Evolutionary conservation across 257 asterid species (phyloP).

Genomic region (Solanum lycopersicoides): DNA sequence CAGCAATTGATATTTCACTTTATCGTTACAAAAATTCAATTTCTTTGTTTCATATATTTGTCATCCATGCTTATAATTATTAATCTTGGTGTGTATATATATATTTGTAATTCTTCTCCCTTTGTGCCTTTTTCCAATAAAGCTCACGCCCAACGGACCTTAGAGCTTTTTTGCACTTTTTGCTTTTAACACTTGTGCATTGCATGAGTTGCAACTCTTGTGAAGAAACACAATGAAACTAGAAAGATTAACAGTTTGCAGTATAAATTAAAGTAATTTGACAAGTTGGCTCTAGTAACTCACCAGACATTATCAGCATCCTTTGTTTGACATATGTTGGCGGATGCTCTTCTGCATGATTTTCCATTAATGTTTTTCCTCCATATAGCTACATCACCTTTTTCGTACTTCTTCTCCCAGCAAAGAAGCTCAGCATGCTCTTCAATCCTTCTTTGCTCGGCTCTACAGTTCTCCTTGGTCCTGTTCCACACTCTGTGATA

Average conservation of each 20-base stretch:
- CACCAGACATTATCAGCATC: constrained; percentile 73
- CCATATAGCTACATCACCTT: constrained; percentile 79
- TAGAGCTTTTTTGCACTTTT: background rate
- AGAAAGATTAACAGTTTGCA: background rate
- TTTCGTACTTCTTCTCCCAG: constrained; percentile 97
- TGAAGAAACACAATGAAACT: background rate
- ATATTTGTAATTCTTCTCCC: background rate
- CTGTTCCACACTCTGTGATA: constrained; percentile 77
- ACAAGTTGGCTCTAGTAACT: constrained; percentile 9
- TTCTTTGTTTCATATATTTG: background rate
- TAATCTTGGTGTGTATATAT: background rate
- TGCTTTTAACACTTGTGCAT: background rate
- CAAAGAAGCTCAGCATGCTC: constrained; percentile 82
- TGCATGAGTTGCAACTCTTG: background rate
- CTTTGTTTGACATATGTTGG: constrained; percentile 39
- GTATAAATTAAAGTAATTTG: background rate
- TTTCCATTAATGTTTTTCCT: constrained; percentile 48
- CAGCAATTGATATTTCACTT: background rate
- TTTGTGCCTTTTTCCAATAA: background rate
- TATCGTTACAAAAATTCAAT: too few species aligned
- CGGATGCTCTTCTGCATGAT: constrained; percentile 53
- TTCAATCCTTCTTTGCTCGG: constrained; percentile 71
- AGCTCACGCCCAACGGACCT: background rate
- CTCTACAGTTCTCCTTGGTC: constrained; percentile 63
- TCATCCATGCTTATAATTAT: background rate